Conservation (phyloP, 2,329 filamentous ascomycete genomes). For the Lachnellula cervina region DNA sequence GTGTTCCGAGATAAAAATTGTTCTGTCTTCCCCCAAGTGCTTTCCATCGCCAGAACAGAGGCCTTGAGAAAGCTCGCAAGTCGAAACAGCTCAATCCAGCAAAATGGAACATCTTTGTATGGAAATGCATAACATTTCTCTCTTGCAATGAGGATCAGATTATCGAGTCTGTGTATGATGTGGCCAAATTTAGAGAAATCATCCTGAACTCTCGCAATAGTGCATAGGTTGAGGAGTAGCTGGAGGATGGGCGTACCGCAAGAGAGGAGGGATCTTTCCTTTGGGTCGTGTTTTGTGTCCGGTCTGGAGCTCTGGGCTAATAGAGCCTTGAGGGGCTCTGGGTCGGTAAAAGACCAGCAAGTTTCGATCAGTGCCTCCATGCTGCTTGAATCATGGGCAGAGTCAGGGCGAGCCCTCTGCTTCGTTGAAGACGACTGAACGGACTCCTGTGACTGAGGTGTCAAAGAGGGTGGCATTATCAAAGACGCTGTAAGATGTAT, state of each 20-base stretch:
- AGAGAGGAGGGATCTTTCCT: background rate
- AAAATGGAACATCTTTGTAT: slow-evolving; percentile 59
- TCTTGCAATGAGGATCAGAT: slow-evolving; percentile 55
- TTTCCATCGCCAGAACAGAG: slow-evolving; percentile 31
- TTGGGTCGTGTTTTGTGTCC: background rate
- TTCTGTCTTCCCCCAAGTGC: slow-evolving; percentile 7
- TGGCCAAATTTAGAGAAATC: slow-evolving; percentile 4
- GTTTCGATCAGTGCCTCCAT: background rate
- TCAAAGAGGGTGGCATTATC: too few species aligned
- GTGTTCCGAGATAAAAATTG: too few species aligned
- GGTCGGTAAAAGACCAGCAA: slow-evolving; percentile 3
- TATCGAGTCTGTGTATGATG: slow-evolving; percentile 40
- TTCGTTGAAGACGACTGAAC: too few species aligned
- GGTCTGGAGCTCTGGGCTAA: background rate
- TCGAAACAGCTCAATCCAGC: slow-evolving; percentile 68
- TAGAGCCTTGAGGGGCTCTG: background rate
- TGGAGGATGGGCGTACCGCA: slow-evolving; percentile 18
- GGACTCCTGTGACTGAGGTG: too few species aligned
- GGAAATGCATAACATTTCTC: slow-evolving; percentile 66
- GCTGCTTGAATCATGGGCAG: background rate
- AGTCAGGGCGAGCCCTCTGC: background rate
- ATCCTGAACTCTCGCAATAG: slow-evolving; percentile 5
- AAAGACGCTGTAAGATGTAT: too few species aligned
- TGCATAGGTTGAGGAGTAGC: slow-evolving; percentile 15
- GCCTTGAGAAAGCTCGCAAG: slow-evolving; percentile 65